phyloP scores from a whole-genome alignment of 495 filamentous ascomycete species.

The Bathelium albidoporum region DNA sequence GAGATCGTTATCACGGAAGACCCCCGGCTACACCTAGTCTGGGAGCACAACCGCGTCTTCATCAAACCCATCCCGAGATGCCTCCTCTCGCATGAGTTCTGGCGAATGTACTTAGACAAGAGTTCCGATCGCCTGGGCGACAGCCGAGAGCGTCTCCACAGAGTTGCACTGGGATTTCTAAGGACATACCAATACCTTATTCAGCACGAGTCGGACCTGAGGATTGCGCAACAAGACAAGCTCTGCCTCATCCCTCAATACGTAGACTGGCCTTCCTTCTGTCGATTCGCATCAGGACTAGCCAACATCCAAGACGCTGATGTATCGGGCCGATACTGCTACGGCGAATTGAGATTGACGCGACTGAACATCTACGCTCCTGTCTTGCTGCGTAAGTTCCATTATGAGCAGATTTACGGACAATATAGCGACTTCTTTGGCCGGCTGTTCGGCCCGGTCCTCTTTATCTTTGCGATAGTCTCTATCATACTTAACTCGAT shows the following conservation, averaged over 20 bases:
- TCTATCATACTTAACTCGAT: slow-evolving; percentile 26
- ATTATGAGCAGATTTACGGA: slow-evolving; percentile 19
- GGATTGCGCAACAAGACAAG: slow-evolving; percentile 25
- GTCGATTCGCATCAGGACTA: slow-evolving; percentile 18
- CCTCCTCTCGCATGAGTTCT: slow-evolving; percentile 38
- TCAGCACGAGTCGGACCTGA: slow-evolving; percentile 27
- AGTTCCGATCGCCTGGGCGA: neutral
- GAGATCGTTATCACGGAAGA: slow-evolving; percentile 39
- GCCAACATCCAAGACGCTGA: slow-evolving; percentile 17
- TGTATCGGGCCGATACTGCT: slow-evolving; percentile 31
- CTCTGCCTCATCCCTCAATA: slow-evolving; percentile 22
- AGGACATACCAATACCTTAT: slow-evolving; percentile 32
- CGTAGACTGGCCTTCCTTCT: slow-evolving; percentile 15
- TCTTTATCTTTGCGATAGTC: slow-evolving; percentile 30
- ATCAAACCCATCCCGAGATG: slow-evolving; percentile 47
- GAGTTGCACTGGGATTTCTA: slow-evolving; percentile 31
- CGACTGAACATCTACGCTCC: slow-evolving; percentile 33
- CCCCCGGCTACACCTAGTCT: slow-evolving; percentile 44
- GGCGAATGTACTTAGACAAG: slow-evolving; percentile 25
- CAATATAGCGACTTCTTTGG: slow-evolving; percentile 25
- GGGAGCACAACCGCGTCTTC: slow-evolving; percentile 40
- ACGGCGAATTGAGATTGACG: slow-evolving; percentile 37
- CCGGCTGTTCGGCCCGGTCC: slow-evolving; percentile 21
- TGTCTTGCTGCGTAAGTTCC: slow-evolving; percentile 10
- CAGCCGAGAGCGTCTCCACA: neutral